Base-by-base conservation (phyloP, 352 stramenopile genomes). In the Phytophthora ohioensis region DNA sequence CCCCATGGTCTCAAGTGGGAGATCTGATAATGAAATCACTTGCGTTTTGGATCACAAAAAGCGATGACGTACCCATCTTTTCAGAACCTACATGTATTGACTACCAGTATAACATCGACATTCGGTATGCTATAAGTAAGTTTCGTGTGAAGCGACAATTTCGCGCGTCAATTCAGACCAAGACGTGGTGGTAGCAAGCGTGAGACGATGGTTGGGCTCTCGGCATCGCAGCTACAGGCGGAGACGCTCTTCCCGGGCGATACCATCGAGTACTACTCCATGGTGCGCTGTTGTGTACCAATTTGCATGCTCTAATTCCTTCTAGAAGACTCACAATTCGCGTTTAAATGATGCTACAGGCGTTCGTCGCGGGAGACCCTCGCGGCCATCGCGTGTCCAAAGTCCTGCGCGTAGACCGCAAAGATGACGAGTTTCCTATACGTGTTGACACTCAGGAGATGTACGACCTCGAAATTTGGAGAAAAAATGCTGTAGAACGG, bases 211-310 rank as follows among this genome's bases (percentile, higher is more conserved):
- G 78, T 78, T 34, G 69, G 75, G 55, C 82, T 93, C 35, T 79
- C 84, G 43, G 79, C 79, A 21, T 81, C 75, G 47, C 81, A 93
- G 63, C 78, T 93, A 3, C 67, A 65, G 27, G 62, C 67, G 3
- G 86, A 93, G 76, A 80, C 67, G 71, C 81, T 93, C 47, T 90
- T 81, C 38, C 72, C 86, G 11, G 86, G 86, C 39, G 86, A 93
- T 72, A 92, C 81, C 5, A 78, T 93, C 64, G 86, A 93, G 65
- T 93, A 93, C 73, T 93, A 78, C 68, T 92, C 84, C 34, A 92
- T 93, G 82, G 75, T 85, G 34, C 31, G 62, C 34, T 41, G 2
- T 21, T 48, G 4, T 13, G 21, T 45, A 21, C 12, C 41, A 58
- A 62, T 59, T 51, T 31, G 2, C 12, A 32, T 3, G 8, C 15